Percentiles rank a stretch among this genome's conserved stretches.
phyloP scores from a whole-genome alignment of 2,329 filamentous ascomycete genomes.

The Metarhizium guizhouense region DNA sequence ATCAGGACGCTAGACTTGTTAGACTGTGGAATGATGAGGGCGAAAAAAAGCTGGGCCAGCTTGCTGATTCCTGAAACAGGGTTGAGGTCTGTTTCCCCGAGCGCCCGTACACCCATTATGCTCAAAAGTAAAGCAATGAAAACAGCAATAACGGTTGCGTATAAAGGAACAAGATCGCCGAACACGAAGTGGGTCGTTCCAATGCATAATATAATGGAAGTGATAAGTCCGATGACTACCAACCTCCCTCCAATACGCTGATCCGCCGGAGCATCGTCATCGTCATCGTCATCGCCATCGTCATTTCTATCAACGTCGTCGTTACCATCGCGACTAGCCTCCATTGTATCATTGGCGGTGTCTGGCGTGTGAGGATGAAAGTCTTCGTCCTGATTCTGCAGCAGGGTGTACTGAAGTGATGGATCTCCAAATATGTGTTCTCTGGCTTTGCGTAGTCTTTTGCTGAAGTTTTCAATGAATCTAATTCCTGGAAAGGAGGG shows the following conservation, averaged over 20 bases:
- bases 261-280: constrained; percentile 71
- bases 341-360: not conserved
- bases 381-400: constrained; percentile 6
- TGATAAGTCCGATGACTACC: constrained; percentile 64
- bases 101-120: constrained; percentile 62
- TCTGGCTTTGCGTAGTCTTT: not conserved
- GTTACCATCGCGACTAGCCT: not conserved
- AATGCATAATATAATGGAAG: constrained; percentile 74
- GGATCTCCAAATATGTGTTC: not conserved
- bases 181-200: constrained; percentile 76
- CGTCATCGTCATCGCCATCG: constrained; percentile 9
- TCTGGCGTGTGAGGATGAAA: not conserved
- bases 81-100: constrained; percentile 85
- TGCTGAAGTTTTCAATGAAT: not conserved
- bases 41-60: constrained; percentile 91
- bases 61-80: constrained; percentile 96
- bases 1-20: constrained; percentile 85
- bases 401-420: constrained; percentile 6
- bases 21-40: constrained; percentile 72
- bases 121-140: constrained; percentile 72
- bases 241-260: constrained; percentile 68
- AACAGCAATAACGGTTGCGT: constrained; percentile 69
- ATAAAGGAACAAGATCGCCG: constrained; percentile 68
- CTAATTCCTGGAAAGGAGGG: constrained; percentile 19
- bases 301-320: not conserved